Conservation (phyloP, 768 basidiomycete species). For the Inosperma sp. region DNA sequence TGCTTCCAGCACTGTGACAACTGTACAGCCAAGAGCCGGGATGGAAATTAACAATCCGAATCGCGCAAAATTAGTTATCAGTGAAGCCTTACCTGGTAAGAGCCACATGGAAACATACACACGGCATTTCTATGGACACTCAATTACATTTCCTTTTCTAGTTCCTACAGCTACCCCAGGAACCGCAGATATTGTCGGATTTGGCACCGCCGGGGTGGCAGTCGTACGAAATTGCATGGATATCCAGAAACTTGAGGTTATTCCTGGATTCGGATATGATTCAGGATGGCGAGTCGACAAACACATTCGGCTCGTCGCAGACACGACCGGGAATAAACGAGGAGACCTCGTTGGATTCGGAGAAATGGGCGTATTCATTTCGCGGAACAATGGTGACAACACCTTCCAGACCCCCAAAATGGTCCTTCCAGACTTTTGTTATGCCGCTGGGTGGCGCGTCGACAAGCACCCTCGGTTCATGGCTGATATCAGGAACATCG, state of each 20-base stretch:
- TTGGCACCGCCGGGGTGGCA: background rate
- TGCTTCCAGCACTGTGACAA: background rate
- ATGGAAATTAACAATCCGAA: background rate
- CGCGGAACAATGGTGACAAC: conserved; percentile 6
- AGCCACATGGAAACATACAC: too few relatives aligned
- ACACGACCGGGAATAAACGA: conserved; percentile 8
- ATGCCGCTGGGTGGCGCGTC: conserved; percentile 5
- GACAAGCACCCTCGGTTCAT: conserved; percentile 9
- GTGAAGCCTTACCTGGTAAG: background rate
- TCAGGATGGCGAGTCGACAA: conserved; percentile 9
- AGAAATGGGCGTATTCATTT: conserved; percentile 2
- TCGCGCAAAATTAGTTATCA: background rate
- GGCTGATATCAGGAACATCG: conserved; percentile 4
- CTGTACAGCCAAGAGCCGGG: background rate
- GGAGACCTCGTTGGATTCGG: conserved; percentile 7
- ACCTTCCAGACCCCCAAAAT: conserved; percentile 5
- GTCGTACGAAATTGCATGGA: conserved; percentile 3
- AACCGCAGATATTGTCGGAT: conserved; percentile 9
- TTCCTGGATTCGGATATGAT: background rate
- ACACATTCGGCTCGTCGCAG: conserved; percentile 5
- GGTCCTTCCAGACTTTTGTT: conserved; percentile 1
- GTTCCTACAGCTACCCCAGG: conserved; percentile 1
- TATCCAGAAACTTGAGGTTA: background rate
- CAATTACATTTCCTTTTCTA: background rate
- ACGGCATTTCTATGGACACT: background rate